phyloP scores from a whole-genome alignment of 257 asterid species.

The Solanum chiquidenum region DNA sequence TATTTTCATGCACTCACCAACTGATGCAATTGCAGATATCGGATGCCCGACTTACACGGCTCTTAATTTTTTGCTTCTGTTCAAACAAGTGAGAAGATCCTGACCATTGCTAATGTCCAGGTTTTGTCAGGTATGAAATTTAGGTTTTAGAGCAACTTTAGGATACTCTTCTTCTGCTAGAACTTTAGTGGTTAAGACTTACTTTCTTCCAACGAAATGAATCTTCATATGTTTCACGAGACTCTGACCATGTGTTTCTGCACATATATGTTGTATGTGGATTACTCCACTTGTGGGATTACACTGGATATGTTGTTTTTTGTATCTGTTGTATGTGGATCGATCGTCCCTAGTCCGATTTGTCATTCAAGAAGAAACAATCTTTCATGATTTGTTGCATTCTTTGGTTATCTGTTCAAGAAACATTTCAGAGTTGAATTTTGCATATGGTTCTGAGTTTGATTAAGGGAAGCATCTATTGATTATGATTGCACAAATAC shows the following conservation, averaged over 20 bases:
- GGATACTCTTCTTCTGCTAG: neutral
- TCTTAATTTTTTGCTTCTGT: neutral
- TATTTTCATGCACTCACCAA: neutral
- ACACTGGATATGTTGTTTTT: neutral
- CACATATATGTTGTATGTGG: neutral
- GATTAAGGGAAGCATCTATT: neutral
- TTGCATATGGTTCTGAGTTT: neutral
- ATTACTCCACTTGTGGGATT: neutral
- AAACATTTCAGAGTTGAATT: neutral
- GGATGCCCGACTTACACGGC: neutral
- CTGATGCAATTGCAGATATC: neutral
- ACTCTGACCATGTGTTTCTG: neutral
- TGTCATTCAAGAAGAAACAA: neutral
- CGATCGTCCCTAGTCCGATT: neutral
- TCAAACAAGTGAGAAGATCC: neutral
- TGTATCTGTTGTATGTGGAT: neutral
- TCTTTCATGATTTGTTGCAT: neutral
- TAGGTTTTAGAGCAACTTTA: neutral
- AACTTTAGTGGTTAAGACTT: neutral
- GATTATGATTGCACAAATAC: neutral
- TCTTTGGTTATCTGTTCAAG: neutral
- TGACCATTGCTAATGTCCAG: neutral
- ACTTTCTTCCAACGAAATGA: neutral
- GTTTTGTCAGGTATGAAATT: neutral
- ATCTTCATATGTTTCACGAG: neutral